Conservation (phyloP, 2,329 filamentous ascomycete genomes). For the Pseudocercospora macadamiae region DNA sequence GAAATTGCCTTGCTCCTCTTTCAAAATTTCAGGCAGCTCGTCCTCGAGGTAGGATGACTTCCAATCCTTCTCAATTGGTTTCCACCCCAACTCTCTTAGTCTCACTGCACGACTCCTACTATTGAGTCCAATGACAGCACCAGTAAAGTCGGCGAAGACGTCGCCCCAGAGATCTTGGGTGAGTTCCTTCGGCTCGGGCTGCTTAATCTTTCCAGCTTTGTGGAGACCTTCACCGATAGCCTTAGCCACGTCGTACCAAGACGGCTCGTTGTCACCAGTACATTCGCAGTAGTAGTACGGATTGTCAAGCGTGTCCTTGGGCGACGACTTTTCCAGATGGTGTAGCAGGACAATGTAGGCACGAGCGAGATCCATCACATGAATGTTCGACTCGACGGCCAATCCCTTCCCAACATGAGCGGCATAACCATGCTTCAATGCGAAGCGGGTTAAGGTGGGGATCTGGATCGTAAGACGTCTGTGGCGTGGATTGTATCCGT, state of each 20-base stretch:
- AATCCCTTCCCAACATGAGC: slow-evolving; percentile 51
- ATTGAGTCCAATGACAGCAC: slow-evolving; percentile 47
- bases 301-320: slow-evolving; percentile 43
- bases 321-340: slow-evolving; percentile 43
- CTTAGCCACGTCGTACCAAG: slow-evolving; percentile 47
- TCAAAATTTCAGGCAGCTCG: slow-evolving; percentile 45
- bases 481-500: slow-evolving; percentile 46
- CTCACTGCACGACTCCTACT: slow-evolving; percentile 49
- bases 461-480: slow-evolving; percentile 52
- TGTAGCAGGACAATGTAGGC: slow-evolving; percentile 52
- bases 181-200: slow-evolving; percentile 42
- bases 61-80: slow-evolving; percentile 49
- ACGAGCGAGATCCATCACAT: slow-evolving; percentile 53
- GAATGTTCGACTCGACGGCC: slow-evolving; percentile 48
- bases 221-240: slow-evolving; percentile 45
- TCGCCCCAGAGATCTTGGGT: slow-evolving; percentile 45
- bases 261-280: slow-evolving; percentile 44
- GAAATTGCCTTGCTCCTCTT: slow-evolving; percentile 34
- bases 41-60: slow-evolving; percentile 45
- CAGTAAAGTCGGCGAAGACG: slow-evolving; percentile 44
- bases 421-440: slow-evolving; percentile 52
- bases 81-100: slow-evolving; percentile 50
- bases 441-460: slow-evolving; percentile 52
- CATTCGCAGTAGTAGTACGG: slow-evolving; percentile 57
- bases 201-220: slow-evolving; percentile 42